Percentiles rank a stretch among this genome's conserved stretches.
These are phyloP conservation scores for Leucogyrophana mollusca DNA, from an alignment of 768 basidiomycete genomes.

Conservation along the genomic window DNA sequence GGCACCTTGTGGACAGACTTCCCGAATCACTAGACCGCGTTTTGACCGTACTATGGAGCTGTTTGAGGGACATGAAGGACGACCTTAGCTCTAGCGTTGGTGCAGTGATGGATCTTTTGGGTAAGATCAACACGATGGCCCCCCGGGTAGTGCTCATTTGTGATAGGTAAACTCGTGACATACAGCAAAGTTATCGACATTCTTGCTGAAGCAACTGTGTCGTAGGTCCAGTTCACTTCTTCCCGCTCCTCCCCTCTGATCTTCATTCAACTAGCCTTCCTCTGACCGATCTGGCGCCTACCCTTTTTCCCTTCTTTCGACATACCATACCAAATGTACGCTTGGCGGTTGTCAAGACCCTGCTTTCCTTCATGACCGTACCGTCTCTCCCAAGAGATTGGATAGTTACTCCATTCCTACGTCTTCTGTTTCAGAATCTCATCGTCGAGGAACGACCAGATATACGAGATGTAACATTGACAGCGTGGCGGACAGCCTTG, in stretches of 20 bases:
- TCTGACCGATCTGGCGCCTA: conserved; percentile 78
- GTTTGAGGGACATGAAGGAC: conserved; percentile 90
- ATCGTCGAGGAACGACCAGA: conserved; percentile 88
- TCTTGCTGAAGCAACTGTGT: conserved; percentile 62
- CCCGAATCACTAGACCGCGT: conserved; percentile 71
- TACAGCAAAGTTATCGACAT: conserved; percentile 77
- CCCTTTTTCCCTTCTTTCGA: conserved; percentile 93
- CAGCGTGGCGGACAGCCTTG: conserved; percentile 74
- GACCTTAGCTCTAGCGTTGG: conserved; percentile 96
- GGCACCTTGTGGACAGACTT: conserved; percentile 73
- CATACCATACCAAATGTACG: conserved; percentile 95
- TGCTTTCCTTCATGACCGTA: conserved; percentile 83
- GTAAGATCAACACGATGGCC: conserved; percentile 37
- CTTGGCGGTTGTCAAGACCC: conserved; percentile 85
- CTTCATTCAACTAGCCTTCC: conserved; percentile 52
- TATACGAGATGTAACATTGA: conserved; percentile 70
- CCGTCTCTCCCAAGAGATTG: conserved; percentile 74
- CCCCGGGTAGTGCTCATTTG: conserved; percentile 5
- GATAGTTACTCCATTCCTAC: conserved; percentile 75
- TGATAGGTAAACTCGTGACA: conserved; percentile 75
- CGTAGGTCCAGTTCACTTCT: conserved; percentile 51
- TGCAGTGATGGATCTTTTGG: conserved; percentile 96
- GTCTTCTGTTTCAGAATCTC: conserved; percentile 90
- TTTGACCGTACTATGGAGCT: conserved; percentile 86
- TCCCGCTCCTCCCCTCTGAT: conserved; percentile 5